Conservation (phyloP, 345 rosid species). For the Trapa bicornis region DNA sequence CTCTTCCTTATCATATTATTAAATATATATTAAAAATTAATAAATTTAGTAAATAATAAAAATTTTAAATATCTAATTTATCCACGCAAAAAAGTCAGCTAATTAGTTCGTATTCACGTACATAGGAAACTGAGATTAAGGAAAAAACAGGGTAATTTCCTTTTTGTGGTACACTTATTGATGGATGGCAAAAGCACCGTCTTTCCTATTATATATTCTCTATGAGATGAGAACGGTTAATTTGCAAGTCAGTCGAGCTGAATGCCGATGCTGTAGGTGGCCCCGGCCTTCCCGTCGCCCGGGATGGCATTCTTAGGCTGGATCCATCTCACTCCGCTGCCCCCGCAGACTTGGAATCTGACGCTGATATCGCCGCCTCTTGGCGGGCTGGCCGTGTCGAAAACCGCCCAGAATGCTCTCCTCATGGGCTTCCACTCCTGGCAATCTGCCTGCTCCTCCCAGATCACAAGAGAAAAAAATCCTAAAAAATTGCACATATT, state of each 20-base stretch:
- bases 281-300: slow-evolving; percentile 52
- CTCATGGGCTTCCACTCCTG: slow-evolving; percentile 63
- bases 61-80: too few species aligned
- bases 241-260: slow-evolving; percentile 27
- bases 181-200: not conserved
- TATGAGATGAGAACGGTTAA: not conserved
- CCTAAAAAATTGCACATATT: not conserved
- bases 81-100: too few species aligned
- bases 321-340: slow-evolving; percentile 40
- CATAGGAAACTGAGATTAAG: not conserved
- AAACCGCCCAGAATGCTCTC: slow-evolving; percentile 63
- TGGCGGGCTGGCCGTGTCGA: slow-evolving; percentile 51
- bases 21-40: too few species aligned
- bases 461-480: not conserved
- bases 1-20: too few species aligned
- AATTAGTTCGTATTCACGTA: too few species aligned
- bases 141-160: not conserved
- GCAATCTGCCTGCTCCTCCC: slow-evolving; percentile 35
- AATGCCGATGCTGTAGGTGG: slow-evolving; percentile 38
- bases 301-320: slow-evolving; percentile 44
- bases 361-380: slow-evolving; percentile 27
- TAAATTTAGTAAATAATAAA: too few species aligned
- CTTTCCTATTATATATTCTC: not conserved
- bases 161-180: not conserved
- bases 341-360: slow-evolving; percentile 42